Evolutionary conservation across 2,329 filamentous ascomycete species (phyloP), one percentile per base, ranked within the genome.

Genomic region (Dryadomyces sulphureus): DNA sequence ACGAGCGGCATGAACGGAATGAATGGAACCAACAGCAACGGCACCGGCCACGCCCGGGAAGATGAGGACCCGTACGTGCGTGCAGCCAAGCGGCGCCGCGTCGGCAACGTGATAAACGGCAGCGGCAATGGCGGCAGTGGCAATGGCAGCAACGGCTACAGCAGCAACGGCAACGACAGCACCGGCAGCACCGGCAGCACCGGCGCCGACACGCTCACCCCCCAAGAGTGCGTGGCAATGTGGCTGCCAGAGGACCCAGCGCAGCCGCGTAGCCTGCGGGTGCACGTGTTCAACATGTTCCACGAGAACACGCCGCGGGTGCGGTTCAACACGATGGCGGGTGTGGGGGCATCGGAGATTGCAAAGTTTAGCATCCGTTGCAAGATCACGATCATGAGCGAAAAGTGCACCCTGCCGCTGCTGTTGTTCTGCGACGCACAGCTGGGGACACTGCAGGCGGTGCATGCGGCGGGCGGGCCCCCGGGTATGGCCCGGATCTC

Each of bases 401-500:
- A 54, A 48, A 58, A 56, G 55, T 56, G 55, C 17, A 62, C 59
- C 41, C 59, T 62, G 49, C 55, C 61, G 24, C 62, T 66, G 44
- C 60, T 73, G 7, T 56, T 77, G 48, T 65, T 74, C 53, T 72
- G 71, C 51, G 67, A 73, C 54, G 74, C 67, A 50, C 71, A 77
- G 54, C 58, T 69, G 8, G 77, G 73, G 59, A 66, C 66, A 38
- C 60, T 78, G 50, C 68, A 64, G 44, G 62, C 71, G 3, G 70
- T 67, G 54, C 67, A 68, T 52, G 70, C 70, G 34, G 60, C 67
- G 2, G 61, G 65, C 43, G 67, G 65, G 24, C 63, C 65, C 43
- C 63, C 67, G 39, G 64, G 62, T 25, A 65, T 72, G 48, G 67
- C 70, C 12, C 65, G 68, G 41, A 60, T 77, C 22, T 65, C 68